Evolutionary conservation across 2,329 filamentous ascomycete species (phyloP).

Genomic region (Chrysoporthe austroafricana): DNA sequence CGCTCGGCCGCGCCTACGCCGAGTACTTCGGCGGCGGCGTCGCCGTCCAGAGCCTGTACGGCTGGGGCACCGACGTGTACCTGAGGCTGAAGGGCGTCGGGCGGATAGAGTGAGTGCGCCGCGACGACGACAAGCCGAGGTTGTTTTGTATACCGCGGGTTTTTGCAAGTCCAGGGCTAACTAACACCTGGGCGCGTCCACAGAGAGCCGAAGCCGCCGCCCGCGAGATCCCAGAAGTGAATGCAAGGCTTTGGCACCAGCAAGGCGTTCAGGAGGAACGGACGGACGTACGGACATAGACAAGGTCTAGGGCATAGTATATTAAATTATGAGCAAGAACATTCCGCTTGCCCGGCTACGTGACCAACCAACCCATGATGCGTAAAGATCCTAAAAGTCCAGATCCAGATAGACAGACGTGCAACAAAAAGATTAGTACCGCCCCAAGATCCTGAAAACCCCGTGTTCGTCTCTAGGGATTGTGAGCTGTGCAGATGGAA

Average conservation of each 20-base stretch:
- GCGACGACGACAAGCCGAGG: too few relatives aligned
- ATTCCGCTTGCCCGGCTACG: constrained; percentile 10
- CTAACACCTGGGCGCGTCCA: too few relatives aligned
- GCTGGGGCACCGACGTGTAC: constrained; percentile 82
- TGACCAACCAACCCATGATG: constrained; percentile 4
- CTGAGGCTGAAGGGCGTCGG: constrained; percentile 66
- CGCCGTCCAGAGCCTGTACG: constrained; percentile 90
- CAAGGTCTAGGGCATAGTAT: background rate
- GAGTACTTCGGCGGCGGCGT: constrained; percentile 98
- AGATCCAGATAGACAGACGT: constrained; percentile 4
- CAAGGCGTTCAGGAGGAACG: constrained; percentile 1
- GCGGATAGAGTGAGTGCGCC: constrained; percentile 47
- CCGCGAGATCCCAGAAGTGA: background rate
- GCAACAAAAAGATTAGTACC: constrained; percentile 15
- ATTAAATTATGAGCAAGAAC: constrained; percentile 22
- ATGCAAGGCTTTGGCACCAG: background rate
- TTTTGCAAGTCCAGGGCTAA: background rate
- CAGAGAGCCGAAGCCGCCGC: background rate
- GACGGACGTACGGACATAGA: too few relatives aligned
- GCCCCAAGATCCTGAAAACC: constrained; percentile 10
- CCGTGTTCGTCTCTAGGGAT: constrained; percentile 2
- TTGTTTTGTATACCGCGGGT: too few relatives aligned
- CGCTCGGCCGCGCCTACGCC: constrained; percentile 88
- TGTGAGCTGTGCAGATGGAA: constrained; percentile 6
- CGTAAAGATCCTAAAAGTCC: constrained; percentile 10